Percentiles rank a stretch among this genome's conserved stretches.
phyloP scores from a whole-genome alignment of 2,329 filamentous ascomycete genomes.

The Rutstroemia sydowiana region DNA sequence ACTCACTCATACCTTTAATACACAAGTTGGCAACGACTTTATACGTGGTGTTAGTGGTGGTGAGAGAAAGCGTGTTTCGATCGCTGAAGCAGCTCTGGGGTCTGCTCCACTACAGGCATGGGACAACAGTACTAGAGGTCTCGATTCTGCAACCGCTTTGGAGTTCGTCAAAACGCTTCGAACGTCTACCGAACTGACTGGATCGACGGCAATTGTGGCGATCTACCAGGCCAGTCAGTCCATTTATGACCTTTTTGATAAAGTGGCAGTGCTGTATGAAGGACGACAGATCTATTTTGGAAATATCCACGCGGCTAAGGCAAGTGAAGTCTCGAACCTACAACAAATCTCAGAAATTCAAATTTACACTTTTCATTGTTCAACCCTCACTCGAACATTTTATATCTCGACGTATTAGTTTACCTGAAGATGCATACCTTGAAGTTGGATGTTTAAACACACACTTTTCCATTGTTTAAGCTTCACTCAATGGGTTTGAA shows the following conservation, averaged over 20 bases:
- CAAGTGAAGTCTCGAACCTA: too few species aligned
- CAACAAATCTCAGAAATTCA: too few species aligned
- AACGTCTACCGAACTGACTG: constrained; percentile 55
- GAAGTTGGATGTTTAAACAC: too few species aligned
- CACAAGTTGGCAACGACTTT: constrained; percentile 68
- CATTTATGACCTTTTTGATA: constrained; percentile 59
- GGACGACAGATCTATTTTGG: constrained; percentile 70
- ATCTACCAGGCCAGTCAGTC: constrained; percentile 66
- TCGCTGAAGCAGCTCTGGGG: constrained; percentile 63
- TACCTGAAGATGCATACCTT: too few species aligned
- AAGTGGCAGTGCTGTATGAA: constrained; percentile 58
- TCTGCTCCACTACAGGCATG: constrained; percentile 61
- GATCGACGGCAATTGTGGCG: constrained; percentile 56
- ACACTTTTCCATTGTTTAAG: too few species aligned
- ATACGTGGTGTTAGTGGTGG: constrained; percentile 65
- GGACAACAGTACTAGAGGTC: constrained; percentile 68
- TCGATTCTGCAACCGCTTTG: constrained; percentile 66
- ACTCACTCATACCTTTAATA: constrained; percentile 63
- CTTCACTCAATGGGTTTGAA: too few species aligned
- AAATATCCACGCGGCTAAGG: constrained; percentile 50
- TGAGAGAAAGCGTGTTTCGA: constrained; percentile 72
- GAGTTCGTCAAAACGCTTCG: constrained; percentile 65
- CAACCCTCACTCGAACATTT: too few species aligned
- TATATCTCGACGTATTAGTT: too few species aligned
- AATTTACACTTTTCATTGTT: too few species aligned